Conservation (phyloP, 495 filamentous ascomycete genomes). For the Echria macrotheca region DNA sequence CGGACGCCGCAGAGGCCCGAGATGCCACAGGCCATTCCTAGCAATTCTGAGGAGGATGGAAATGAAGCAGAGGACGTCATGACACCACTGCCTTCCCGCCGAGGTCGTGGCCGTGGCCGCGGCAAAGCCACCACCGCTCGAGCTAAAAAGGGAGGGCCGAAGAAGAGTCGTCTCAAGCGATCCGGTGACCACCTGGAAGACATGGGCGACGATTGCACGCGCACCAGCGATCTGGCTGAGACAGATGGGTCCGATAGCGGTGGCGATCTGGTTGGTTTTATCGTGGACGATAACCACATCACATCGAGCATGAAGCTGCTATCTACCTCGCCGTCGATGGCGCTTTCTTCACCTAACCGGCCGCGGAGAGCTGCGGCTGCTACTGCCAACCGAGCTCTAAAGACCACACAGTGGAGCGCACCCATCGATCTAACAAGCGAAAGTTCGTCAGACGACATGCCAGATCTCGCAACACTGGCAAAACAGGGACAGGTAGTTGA, state of each 20-base stretch:
- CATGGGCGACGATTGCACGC: slow-evolving; percentile 42
- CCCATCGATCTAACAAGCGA: too few relatives aligned
- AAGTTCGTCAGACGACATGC: too few relatives aligned
- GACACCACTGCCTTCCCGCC: background rate
- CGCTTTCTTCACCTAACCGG: too few relatives aligned
- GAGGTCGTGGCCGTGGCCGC: background rate
- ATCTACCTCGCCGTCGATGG: background rate
- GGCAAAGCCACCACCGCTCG: background rate
- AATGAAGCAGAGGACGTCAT: slow-evolving; percentile 11
- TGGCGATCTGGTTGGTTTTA: slow-evolving; percentile 39
- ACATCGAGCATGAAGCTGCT: slow-evolving; percentile 30
- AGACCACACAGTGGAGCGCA: too few relatives aligned
- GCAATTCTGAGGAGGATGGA: slow-evolving; percentile 8
- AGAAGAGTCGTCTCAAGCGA: slow-evolving; percentile 12
- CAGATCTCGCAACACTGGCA: too few relatives aligned
- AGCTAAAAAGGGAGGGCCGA: slow-evolving; percentile 7
- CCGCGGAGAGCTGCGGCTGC: too few relatives aligned
- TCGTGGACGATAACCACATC: slow-evolving; percentile 39
- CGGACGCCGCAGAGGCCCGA: too few relatives aligned
- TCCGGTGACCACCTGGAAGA: slow-evolving; percentile 36
- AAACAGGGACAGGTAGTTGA: too few relatives aligned
- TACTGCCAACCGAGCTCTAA: too few relatives aligned
- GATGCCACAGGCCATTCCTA: too few relatives aligned
- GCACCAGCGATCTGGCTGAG: slow-evolving; percentile 42
- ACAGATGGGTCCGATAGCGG: slow-evolving; percentile 43